Conservation (phyloP, 1,284 basidiomycete species). For the Xerocomus minutiporus region DNA sequence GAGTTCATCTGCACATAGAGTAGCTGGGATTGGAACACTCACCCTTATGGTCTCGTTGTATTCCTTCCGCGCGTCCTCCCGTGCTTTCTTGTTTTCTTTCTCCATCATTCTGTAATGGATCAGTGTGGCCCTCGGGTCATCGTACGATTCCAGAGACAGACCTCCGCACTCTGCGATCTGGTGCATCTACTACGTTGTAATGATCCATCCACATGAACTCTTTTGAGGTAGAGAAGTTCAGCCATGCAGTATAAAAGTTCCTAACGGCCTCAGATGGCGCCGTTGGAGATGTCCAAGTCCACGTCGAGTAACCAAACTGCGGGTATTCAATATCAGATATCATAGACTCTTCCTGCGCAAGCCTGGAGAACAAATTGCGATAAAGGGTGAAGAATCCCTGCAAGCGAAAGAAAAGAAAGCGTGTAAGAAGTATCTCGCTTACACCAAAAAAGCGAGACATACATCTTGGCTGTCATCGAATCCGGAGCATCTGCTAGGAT, state of each 20-base stretch:
- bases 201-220: conserved; percentile 87
- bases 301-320: conserved; percentile 78
- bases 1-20: not conserved
- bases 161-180: conserved; percentile 82
- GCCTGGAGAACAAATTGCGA: conserved; percentile 80
- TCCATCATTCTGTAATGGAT: conserved; percentile 72
- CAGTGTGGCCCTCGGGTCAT: not conserved
- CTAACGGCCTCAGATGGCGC: conserved; percentile 47
- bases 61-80: conserved; percentile 84
- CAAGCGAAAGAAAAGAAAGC: not conserved
- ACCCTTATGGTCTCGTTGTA: conserved; percentile 92
- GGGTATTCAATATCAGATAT: conserved; percentile 63
- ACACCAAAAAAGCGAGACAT: conserved; percentile 23
- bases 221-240: conserved; percentile 84
- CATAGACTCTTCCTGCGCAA: conserved; percentile 78
- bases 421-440: not conserved
- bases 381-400: conserved; percentile 93
- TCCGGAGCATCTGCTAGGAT: conserved; percentile 67
- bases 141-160: conserved; percentile 26
- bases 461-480: conserved; percentile 73
- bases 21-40: conserved; percentile 20
- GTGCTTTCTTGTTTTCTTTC: conserved; percentile 89
- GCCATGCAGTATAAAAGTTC: conserved; percentile 85
- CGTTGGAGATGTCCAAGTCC: conserved; percentile 59
- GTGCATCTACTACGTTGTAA: conserved; percentile 82